Base-by-base conservation (phyloP, 371 early-diverging fungal genomes). In the Syncephalastrum sp. region DNA sequence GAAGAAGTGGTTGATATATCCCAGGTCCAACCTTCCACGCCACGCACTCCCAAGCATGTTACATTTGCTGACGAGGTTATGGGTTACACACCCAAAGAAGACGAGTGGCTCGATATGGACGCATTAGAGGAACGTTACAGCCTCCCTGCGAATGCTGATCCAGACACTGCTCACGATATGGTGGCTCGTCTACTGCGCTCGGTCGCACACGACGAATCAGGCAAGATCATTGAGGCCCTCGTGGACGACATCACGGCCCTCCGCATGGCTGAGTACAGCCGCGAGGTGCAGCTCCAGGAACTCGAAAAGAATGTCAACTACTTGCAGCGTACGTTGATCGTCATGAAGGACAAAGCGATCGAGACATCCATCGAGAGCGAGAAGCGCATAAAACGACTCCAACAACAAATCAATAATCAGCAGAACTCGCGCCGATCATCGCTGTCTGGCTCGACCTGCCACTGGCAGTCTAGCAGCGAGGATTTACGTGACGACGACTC, bases 191-290 rank as follows among this genome's bases (percentile, higher is more conserved):
- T 94, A 24, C 65, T 93, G 43, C 79, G 82, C 55, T 77, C 87
- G 0, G 62, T 93, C 42, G 84, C 88, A 33, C 59, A 71, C 21
- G 65, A 75, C n/a, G 95, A 96, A 70, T 68, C 88, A 5, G 83
- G 88, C 29, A 78, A 82, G 23, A 77, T 94, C 54, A 59, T 87
- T 5, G 88, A 90, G 66, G 70, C 86, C 51, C 68, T 93, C 23
- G 76, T 93, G 49, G 88, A 92, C 38, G 93, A 93, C 60, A 76
- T 93, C 42, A 83, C 93, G 41, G 72, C 77, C 12, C 74, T 87
- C 5, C 83, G 88, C 2, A 76, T 87, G 55, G 70, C 77, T 19
- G 83, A 87, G 19, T 79, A 84, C 57, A 73, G 79, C 25, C 76
- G 80, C 1, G 83, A 83, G 47, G 74, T 76, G 16, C 79, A 83